Percentiles rank a stretch among this genome's conserved stretches.
Evolutionary conservation across 2,329 filamentous ascomycete species (phyloP).

Genomic region (Arthroderma sp.): DNA sequence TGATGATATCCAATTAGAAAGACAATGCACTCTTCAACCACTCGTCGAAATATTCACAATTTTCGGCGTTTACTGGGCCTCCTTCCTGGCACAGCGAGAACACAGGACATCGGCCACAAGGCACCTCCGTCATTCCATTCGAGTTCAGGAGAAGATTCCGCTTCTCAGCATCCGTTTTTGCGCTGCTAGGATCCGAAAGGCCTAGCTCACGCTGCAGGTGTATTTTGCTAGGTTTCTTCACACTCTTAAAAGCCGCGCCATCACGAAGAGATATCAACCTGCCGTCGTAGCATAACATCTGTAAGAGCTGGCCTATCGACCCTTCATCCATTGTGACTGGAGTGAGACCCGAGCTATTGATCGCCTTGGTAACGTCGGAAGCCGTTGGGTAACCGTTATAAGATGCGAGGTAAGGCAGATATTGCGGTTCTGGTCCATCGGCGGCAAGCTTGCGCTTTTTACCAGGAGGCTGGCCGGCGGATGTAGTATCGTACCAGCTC

Average conservation of each 20-base stretch:
- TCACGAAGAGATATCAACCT: constrained; percentile 53
- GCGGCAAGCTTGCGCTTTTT: constrained; percentile 27
- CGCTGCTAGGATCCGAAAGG: constrained; percentile 18
- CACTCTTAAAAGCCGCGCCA: constrained; percentile 37
- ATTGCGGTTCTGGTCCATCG: constrained; percentile 19
- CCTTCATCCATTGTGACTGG: constrained; percentile 55
- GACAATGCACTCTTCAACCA: constrained; percentile 50
- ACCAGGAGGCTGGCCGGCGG: constrained; percentile 23
- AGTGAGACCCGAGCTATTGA: constrained; percentile 56
- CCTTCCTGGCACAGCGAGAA: constrained; percentile 86
- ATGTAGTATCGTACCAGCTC: constrained; percentile 51
- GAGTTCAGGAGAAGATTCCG: constrained; percentile 31
- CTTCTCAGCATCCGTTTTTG: constrained; percentile 20
- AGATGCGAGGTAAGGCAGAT: constrained; percentile 45
- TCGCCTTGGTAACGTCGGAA: constrained; percentile 58
- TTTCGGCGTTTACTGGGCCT: constrained; percentile 76
- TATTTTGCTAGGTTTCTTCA: constrained; percentile 25
- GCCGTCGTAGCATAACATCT: constrained; percentile 80
- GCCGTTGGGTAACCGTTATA: constrained; percentile 72
- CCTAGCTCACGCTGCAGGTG: constrained; percentile 22
- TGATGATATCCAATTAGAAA: constrained; percentile 15
- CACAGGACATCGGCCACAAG: constrained; percentile 84
- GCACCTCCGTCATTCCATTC: constrained; percentile 75
- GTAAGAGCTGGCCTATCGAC: constrained; percentile 73
- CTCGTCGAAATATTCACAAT: constrained; percentile 78